A percentile compares a stretch with the other conserved stretches of the same genome.
phyloP scores from a whole-genome alignment of 2,329 filamentous ascomycete genomes.

The Aspergillus niger region DNA sequence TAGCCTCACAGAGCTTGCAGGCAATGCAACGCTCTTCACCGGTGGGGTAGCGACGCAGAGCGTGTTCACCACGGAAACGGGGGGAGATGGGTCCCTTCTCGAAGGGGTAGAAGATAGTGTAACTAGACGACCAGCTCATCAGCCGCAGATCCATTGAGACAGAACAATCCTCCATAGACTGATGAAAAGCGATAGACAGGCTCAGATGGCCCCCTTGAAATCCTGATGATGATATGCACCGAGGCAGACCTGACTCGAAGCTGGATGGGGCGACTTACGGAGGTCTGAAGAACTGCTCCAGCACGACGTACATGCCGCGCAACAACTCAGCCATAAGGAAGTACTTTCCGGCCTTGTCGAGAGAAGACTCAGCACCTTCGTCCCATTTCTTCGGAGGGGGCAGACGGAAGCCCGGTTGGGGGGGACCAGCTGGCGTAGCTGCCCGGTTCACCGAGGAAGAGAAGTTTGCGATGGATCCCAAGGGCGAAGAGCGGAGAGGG shows the following conservation, averaged over 20 bases:
- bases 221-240: neutral
- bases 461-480: constrained; percentile 59
- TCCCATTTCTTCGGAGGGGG: constrained; percentile 76
- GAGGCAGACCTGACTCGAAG: neutral
- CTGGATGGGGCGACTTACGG: constrained; percentile 67
- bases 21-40: constrained; percentile 99
- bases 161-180: neutral
- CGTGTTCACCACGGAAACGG: constrained; percentile 97
- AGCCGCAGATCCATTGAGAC: neutral
- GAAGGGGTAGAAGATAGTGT: constrained; percentile 98
- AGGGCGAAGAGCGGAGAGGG: constrained; percentile 34
- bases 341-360: constrained; percentile 87
- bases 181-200: neutral
- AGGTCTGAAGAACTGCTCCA: constrained; percentile 98
- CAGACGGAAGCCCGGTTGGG: constrained; percentile 78
- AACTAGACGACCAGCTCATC: constrained; percentile 56
- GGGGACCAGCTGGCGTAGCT: constrained; percentile 72
- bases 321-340: constrained; percentile 96
- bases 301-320: constrained; percentile 93
- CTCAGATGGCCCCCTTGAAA: neutral
- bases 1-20: constrained; percentile 98
- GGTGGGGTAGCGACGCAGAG: constrained; percentile 90
- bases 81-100: constrained; percentile 99
- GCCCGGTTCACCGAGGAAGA: constrained; percentile 63
- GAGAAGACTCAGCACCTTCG: constrained; percentile 71